phyloP scores from a whole-genome alignment of 2,329 filamentous ascomycete genomes.

The Reticulascus tulasneorum region DNA sequence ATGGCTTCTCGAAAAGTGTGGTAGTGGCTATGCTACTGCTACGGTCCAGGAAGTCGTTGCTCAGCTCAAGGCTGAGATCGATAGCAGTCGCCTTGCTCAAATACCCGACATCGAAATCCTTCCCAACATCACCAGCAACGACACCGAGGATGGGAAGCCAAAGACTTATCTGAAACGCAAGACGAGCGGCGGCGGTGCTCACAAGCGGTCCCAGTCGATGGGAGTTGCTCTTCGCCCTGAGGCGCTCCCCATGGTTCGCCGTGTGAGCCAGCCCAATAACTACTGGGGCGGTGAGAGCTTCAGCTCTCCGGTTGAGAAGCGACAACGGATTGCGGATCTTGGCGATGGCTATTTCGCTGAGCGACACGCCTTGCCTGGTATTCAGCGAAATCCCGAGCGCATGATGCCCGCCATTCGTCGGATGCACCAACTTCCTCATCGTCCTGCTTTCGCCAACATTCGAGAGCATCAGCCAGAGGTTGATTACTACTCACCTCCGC shows the following conservation, averaged over 20 bases:
- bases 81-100: slow-evolving; percentile 34
- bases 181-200: slow-evolving; percentile 15
- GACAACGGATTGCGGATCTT: slow-evolving; percentile 20
- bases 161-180: slow-evolving; percentile 23
- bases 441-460: slow-evolving; percentile 25
- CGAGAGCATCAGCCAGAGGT: slow-evolving; percentile 27
- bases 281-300: slow-evolving; percentile 14
- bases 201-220: slow-evolving; percentile 32
- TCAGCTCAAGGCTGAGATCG: slow-evolving; percentile 41
- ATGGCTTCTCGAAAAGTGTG: slow-evolving; percentile 45
- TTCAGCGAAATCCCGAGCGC: slow-evolving; percentile 8
- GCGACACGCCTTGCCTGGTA: slow-evolving; percentile 16
- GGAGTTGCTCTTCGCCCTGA: slow-evolving; percentile 20
- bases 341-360: slow-evolving; percentile 16
- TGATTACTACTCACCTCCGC: slow-evolving; percentile 18
- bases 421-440: slow-evolving; percentile 14
- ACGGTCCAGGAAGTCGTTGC: slow-evolving; percentile 45
- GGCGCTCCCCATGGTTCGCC: slow-evolving; percentile 20
- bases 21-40: slow-evolving; percentile 42
- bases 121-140: slow-evolving; percentile 45
- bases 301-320: slow-evolving; percentile 22
- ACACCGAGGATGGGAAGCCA: slow-evolving; percentile 21
- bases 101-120: slow-evolving; percentile 59
- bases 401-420: slow-evolving; percentile 16
- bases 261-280: slow-evolving; percentile 20